Evolutionary conservation across 345 rosid species (phyloP), one percentile per base, ranked within the genome.

Genomic region (Heritiera fomes): DNA sequence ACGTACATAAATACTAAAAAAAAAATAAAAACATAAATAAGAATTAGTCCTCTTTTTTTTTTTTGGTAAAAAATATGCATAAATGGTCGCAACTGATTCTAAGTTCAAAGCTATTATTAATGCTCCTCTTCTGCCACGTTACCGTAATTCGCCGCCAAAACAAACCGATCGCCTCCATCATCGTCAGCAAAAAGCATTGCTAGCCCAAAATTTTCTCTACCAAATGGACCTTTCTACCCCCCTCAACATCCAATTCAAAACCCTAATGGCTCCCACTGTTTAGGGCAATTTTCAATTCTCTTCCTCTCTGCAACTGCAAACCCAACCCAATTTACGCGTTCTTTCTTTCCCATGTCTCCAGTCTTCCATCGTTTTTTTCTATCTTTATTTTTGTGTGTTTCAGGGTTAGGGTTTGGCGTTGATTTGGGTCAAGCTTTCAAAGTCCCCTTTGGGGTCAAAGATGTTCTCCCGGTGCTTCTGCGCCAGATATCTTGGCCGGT

Each of bases 401-500:
- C 83, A 80, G 87, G 87, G 81, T 75, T 88, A 52, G 85, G 80
- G 67, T 80, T 82, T 45, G 82, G 30, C 70, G 77, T 81, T 75
- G 87, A 86, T 77, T 64, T 58, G 5, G 75, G 79, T 63, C 82
- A 82, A 70, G 83, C 93, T 64, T 53, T 92, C 23, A 92, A 89
- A 80, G 86, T 92, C 18, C 98, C 98, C 1, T 92, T 94, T 69
- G 80, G 90, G 81, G 83, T 88, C 77, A 86, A 91, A 38, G 99
- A 95, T 73, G 90, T 94, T 71, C 97, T 95, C 52, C 97, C 99
- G 43, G 83, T 91, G 77, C 81, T 94, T 7, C 98, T 97, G 3
- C 96, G 86, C 74, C 93, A 93, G 91, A 75, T 95, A 13, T 93
- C 98, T 3, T 95, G 97, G 98, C 98, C 98, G 41, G 95, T 95